Evolutionary conservation across 2,329 filamentous ascomycete genomes (phyloP).

Genomic region (Trichoderma sp.): DNA sequence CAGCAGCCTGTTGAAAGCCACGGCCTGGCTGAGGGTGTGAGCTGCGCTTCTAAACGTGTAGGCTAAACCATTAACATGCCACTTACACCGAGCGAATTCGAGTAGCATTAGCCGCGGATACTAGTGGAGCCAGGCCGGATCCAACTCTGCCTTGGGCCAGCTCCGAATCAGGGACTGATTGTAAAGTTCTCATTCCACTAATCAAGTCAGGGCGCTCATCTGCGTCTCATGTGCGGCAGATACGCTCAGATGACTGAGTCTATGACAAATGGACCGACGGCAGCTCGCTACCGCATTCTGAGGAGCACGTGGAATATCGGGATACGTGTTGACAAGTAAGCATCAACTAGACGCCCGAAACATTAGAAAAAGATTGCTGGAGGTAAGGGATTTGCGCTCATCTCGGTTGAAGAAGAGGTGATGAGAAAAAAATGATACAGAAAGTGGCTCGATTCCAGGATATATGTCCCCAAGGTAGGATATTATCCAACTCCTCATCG

Average conservation of each 20-base stretch:
- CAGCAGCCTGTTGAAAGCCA: not conserved
- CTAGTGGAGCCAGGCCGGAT: not conserved
- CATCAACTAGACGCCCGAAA: not conserved
- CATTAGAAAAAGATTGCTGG: not conserved
- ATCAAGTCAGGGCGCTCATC: not conserved
- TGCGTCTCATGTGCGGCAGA: not conserved
- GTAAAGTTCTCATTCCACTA: not conserved
- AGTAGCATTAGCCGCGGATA: not conserved
- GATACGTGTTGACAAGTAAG: not conserved
- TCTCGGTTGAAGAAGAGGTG: not conserved
- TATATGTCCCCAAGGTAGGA: not conserved
- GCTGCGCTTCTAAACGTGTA: not conserved
- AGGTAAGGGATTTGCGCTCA: not conserved
- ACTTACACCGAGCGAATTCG: slow-evolving; percentile 1
- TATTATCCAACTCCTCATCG: not conserved
- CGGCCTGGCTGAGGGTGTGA: not conserved
- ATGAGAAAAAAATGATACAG: no score
- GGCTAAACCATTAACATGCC: not conserved
- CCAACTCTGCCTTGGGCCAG: not conserved
- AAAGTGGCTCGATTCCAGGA: not conserved
- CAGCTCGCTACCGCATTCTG: not conserved
- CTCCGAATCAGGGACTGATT: slow-evolving; percentile 10
- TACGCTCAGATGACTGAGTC: not conserved
- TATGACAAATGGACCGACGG: not conserved
- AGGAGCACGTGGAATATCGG: not conserved